Evolutionary conservation across 805 yeast species (phyloP).

Genomic region (Pichia exigua): DNA sequence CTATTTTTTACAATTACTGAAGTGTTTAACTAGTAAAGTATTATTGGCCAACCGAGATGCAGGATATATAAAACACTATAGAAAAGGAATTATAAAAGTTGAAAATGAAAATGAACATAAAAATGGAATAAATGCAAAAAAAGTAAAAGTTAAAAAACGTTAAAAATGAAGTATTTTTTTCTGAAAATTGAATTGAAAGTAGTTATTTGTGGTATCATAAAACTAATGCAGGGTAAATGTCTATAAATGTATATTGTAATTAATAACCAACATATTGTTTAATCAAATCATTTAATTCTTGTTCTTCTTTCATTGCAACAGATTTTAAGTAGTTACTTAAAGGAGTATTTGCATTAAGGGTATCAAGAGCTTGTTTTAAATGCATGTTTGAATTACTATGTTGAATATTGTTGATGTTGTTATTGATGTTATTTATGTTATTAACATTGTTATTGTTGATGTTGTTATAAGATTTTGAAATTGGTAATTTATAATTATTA

Average conservation of each 20-base stretch:
- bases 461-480: background rate
- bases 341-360: constrained; percentile 16
- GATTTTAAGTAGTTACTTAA: constrained; percentile 24
- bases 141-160: background rate
- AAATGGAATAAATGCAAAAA: background rate
- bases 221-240: background rate
- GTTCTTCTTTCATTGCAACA: constrained; percentile 29
- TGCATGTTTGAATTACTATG: background rate
- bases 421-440: background rate
- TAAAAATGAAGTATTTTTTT: background rate
- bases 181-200: background rate
- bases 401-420: background rate
- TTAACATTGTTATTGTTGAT: background rate
- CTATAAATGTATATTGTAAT: background rate
- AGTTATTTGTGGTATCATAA: background rate
- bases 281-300: constrained; percentile 26
- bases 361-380: constrained; percentile 5
- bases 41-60: background rate
- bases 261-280: constrained; percentile 27
- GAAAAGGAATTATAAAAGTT: background rate
- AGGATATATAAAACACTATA: background rate
- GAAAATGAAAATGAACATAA: background rate
- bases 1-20: background rate
- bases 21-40: background rate
- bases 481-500: background rate